Conservation (phyloP, 495 filamentous ascomycete genomes). For the Niebla homalea region DNA sequence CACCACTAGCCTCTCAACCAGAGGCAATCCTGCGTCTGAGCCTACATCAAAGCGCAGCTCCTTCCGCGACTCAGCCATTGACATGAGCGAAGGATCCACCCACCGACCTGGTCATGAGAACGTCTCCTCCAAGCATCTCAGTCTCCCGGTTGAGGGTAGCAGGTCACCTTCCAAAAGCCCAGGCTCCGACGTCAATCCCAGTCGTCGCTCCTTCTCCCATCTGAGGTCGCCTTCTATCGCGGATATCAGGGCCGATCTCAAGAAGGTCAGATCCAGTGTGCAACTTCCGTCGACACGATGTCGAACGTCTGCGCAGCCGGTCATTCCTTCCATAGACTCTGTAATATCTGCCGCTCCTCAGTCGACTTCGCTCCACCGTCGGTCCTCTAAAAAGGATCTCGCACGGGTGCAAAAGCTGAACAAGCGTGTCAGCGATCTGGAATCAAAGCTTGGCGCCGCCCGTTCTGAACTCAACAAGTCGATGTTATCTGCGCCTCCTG, state of each 20-base stretch:
- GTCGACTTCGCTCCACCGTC: conserved; percentile 1
- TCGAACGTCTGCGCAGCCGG: conserved; percentile 7
- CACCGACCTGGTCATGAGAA: conserved; percentile 2
- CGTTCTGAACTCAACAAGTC: conserved; percentile 43
- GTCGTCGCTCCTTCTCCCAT: conserved; percentile 9
- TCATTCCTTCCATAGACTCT: conserved; percentile 5
- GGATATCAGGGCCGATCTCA: conserved; percentile 25
- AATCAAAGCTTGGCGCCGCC: conserved; percentile 45
- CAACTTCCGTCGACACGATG: conserved; percentile 24
- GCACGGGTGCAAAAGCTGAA: conserved; percentile 46
- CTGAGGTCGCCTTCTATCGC: conserved; percentile 20
- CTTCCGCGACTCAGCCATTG: conserved; percentile 20
- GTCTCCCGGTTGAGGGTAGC: neutral
- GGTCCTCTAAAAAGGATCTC: conserved; percentile 47
- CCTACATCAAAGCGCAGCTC: conserved; percentile 6
- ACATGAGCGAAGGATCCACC: conserved; percentile 12
- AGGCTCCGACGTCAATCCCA: conserved; percentile 4
- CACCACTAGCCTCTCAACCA: neutral
- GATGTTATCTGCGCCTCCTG: conserved; percentile 28
- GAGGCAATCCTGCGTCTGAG: neutral
- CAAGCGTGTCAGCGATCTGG: conserved; percentile 53
- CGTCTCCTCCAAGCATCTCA: conserved; percentile 5
- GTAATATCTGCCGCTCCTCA: conserved; percentile 9
- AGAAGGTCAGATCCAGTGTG: conserved; percentile 24
- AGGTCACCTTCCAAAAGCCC: conserved; percentile 8